phyloP scores from a whole-genome alignment of 768 basidiomycete species.

The Amanita fuliginea region DNA sequence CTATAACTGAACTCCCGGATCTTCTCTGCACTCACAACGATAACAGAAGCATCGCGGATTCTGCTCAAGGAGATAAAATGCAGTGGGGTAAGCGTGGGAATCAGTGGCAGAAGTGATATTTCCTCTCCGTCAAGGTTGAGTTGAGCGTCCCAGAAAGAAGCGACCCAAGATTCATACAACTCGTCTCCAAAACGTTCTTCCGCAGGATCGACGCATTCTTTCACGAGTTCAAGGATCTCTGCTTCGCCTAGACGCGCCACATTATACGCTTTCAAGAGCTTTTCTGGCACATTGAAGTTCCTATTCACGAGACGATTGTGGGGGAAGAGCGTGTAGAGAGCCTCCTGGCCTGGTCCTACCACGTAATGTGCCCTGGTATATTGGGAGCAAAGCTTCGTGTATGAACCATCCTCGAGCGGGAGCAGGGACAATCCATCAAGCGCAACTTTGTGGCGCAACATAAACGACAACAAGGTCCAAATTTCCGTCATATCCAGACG shows the following conservation, averaged over 20 bases:
- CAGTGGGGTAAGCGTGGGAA: background rate
- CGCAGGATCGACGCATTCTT: slow-evolving; percentile 5
- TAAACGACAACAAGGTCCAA: slow-evolving; percentile 16
- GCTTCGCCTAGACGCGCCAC: slow-evolving; percentile 11
- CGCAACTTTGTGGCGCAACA: slow-evolving; percentile 10
- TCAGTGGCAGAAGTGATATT: background rate
- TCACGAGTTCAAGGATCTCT: slow-evolving; percentile 11
- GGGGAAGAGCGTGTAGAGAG: slow-evolving; percentile 13
- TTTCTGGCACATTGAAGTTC: slow-evolving; percentile 11
- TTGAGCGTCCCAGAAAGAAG: background rate
- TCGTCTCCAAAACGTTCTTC: background rate
- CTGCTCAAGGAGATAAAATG: slow-evolving; percentile 15
- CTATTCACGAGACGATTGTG: slow-evolving; percentile 17
- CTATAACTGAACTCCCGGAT: slow-evolving; percentile 9
- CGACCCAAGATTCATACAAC: background rate
- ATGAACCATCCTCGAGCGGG: slow-evolving; percentile 23
- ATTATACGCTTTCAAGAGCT: slow-evolving; percentile 15
- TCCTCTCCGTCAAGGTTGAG: background rate
- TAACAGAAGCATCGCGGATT: slow-evolving; percentile 14
- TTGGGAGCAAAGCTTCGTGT: slow-evolving; percentile 16
- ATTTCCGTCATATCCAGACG: slow-evolving; percentile 13
- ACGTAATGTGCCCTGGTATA: slow-evolving; percentile 13
- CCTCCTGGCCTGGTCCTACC: slow-evolving; percentile 14
- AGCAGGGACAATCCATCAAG: slow-evolving; percentile 22
- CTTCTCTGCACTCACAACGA: slow-evolving; percentile 14